These are phyloP conservation scores for Lablab purpureus DNA, from an alignment of 306 rosid genomes.

Conservation along the genomic window DNA sequence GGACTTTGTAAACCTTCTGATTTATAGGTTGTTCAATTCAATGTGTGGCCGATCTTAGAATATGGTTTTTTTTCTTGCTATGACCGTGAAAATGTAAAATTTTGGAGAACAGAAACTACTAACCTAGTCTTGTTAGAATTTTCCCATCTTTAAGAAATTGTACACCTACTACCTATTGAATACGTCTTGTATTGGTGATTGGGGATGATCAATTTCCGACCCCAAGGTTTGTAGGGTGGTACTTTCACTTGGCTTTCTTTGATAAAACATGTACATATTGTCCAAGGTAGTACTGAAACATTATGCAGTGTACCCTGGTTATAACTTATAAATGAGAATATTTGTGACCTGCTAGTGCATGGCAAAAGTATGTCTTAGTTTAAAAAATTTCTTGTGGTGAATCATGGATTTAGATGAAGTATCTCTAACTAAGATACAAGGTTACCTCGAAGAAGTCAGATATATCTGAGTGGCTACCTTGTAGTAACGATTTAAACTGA, in stretches of 20 bases:
- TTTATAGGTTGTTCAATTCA: background rate
- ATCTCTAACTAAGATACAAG: background rate
- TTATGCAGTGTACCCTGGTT: constrained; percentile 14
- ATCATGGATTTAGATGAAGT: background rate
- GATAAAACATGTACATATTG: background rate
- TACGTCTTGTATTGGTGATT: background rate
- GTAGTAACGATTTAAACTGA: background rate
- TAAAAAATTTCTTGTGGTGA: background rate
- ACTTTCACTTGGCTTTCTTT: background rate
- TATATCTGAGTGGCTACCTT: background rate
- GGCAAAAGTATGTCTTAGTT: background rate
- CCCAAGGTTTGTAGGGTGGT: constrained; percentile 19
- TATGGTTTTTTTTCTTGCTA: background rate
- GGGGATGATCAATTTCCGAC: background rate
- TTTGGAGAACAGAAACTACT: background rate
- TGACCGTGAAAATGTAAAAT: background rate
- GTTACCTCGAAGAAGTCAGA: constrained; percentile 5
- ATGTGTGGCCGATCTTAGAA: background rate
- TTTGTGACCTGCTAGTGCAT: background rate
- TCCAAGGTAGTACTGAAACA: constrained; percentile 13
- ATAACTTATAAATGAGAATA: background rate
- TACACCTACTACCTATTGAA: constrained; percentile 1
- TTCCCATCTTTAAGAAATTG: background rate
- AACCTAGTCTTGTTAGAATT: background rate
- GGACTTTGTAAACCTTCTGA: constrained; percentile 1